Evolutionary conservation across 179 eudicot species (phyloP), one percentile per base, ranked within the genome.

Genomic region (Gypsophila paniculata): DNA sequence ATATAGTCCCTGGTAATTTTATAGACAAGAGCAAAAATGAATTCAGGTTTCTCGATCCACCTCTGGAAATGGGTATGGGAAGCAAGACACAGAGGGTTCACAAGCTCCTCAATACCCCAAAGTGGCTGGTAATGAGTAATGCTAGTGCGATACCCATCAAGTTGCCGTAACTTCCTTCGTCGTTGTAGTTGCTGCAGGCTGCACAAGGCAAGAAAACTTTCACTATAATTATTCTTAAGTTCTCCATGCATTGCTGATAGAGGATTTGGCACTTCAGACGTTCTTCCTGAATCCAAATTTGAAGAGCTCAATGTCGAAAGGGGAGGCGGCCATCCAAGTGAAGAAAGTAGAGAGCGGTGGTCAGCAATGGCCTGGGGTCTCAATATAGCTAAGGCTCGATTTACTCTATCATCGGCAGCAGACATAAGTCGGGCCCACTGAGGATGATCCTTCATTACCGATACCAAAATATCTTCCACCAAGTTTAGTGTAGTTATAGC

Each of bases 311-410:
- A 72, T 52, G 85, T 74, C 71, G 94, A 85, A 39, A 91, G 86
- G 76, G 90, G 86, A 36, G 97, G 98, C 57, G 98, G 98, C 98
- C 98, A 93, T 71, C 90, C 90, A 70, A 88, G 84, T 17, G 96
- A 91, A 74, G 85, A 52, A 73, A 93, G 91, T 75, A 93, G 89
- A 29, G 88, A 74, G 8, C 98, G 83, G 72, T 93, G 87, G 80
- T 91, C 97, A 69, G 97, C 97, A 77, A 91, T 87, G 29, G 96
- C 90, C 72, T 93, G 97, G 69, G 93, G 98, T 78, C 97, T 86
- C 76, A 91, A 78, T 65, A 81, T 86, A 75, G 91, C 97, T 69
- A 93, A 85, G n/a, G 97, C 90, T 65, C 88, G 86, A 72, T 93
- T 96, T 25, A 89, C 87, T 85, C 97, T 84, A 72, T 88, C 86